Conservation (phyloP, 1,284 basidiomycete species). For the Trichosporon faecale region DNA sequence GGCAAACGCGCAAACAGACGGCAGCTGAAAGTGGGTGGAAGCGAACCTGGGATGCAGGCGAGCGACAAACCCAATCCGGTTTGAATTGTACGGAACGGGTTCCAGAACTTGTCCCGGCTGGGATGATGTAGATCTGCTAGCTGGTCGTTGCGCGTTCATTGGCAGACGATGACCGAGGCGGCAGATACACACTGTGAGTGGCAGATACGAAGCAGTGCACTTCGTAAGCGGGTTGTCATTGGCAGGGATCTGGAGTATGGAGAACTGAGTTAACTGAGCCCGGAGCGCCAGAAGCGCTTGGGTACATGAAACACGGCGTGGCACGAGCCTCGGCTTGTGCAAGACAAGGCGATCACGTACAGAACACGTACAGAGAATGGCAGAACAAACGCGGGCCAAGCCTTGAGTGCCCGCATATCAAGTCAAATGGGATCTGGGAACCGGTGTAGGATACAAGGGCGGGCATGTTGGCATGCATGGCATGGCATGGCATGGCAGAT, state of each 20-base stretch:
- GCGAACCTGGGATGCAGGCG: background rate
- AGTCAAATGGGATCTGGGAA: background rate
- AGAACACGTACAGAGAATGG: background rate
- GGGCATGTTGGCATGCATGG: too few species aligned
- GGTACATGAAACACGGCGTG: background rate
- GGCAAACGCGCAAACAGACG: too few species aligned
- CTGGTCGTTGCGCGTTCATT: background rate
- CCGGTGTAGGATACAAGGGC: background rate
- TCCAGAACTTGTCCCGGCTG: background rate
- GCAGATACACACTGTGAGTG: background rate
- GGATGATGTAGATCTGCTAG: too few species aligned
- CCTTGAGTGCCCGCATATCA: background rate
- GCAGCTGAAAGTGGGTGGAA: too few species aligned
- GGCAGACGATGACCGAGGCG: background rate
- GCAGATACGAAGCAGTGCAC: background rate
- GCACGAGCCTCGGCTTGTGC: background rate
- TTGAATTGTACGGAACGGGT: background rate
- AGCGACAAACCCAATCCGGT: background rate
- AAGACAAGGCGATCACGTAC: background rate
- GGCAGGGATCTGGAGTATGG: background rate
- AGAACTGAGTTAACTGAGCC: background rate
- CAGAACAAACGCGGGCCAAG: too few species aligned
- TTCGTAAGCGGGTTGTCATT: too few species aligned
- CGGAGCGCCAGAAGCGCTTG: background rate
- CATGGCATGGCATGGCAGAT: too few species aligned